These are phyloP conservation scores for Immersiella caudata DNA, from an alignment of 495 filamentous ascomycete genomes.

Conservation along the genomic window DNA sequence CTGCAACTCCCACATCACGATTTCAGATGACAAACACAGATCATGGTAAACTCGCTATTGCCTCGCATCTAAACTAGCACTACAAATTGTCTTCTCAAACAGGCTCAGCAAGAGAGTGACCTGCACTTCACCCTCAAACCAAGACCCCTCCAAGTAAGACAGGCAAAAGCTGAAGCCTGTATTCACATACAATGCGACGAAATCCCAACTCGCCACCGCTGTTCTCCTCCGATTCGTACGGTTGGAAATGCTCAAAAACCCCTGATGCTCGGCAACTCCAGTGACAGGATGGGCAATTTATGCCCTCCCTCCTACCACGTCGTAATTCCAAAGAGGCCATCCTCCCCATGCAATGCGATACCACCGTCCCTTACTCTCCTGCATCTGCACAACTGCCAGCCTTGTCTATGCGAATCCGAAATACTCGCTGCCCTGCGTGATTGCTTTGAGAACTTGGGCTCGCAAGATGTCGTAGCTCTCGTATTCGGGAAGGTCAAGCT, in stretches of 20 bases:
- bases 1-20: too few relatives aligned
- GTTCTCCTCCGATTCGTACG: not conserved
- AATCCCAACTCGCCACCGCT: not conserved
- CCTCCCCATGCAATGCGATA: constrained; percentile 21
- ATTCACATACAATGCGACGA: constrained; percentile 11
- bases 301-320: constrained; percentile 29
- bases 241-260: constrained; percentile 19
- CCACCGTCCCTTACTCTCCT: not conserved
- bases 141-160: not conserved
- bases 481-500: constrained; percentile 98
- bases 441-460: constrained; percentile 85
- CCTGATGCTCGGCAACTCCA: constrained; percentile 11
- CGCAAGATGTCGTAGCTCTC: constrained; percentile 92
- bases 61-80: not conserved
- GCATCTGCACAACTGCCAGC: not conserved
- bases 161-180: not conserved
- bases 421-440: constrained; percentile 94
- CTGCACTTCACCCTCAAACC: constrained; percentile 29
- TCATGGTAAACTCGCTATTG: constrained; percentile 1
- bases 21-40: not conserved
- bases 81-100: not conserved
- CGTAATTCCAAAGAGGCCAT: constrained; percentile 6
- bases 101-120: constrained; percentile 12
- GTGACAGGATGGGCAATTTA: constrained; percentile 30
- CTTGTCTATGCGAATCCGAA: constrained; percentile 87